Percentiles rank a stretch among this genome's conserved stretches.
These are phyloP conservation scores for Boletus coccyginus DNA, from an alignment of 768 basidiomycete species.

Conservation along the genomic window DNA sequence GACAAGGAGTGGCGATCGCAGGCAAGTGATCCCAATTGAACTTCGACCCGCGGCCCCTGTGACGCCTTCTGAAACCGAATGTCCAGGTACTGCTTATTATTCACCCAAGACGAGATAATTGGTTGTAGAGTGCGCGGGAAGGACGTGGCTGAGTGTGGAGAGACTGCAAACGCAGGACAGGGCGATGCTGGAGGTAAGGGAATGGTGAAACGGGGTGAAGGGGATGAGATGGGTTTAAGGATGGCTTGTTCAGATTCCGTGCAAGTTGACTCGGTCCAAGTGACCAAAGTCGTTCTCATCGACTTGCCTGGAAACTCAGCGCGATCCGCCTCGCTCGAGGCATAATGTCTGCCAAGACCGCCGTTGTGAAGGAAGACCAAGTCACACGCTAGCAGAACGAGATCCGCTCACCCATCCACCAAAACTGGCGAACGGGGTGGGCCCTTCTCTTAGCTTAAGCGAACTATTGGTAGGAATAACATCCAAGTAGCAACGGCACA, in stretches of 20 bases:
- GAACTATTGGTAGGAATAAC: background rate
- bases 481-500: conserved; percentile 43
- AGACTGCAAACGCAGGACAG: conserved; percentile 63
- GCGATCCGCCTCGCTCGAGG: conserved; percentile 16
- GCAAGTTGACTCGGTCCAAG: background rate
- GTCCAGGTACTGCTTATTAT: conserved; percentile 45
- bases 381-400: conserved; percentile 6
- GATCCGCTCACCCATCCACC: conserved; percentile 13
- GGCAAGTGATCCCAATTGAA: conserved; percentile 14
- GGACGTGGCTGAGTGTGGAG: conserved; percentile 50
- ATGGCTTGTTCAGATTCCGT: conserved; percentile 13
- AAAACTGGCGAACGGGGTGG: conserved; percentile 32
- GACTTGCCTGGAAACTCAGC: conserved; percentile 2
- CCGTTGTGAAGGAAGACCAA: conserved; percentile 16
- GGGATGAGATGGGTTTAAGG: conserved; percentile 27
- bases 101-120: conserved; percentile 39
- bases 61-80: conserved; percentile 6
- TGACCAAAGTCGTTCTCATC: background rate
- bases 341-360: conserved; percentile 19
- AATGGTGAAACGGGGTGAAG: conserved; percentile 78
- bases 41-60: background rate
- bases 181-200: conserved; percentile 49
- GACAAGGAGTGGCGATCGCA: conserved; percentile 22
- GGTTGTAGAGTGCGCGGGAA: conserved; percentile 53
- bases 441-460: conserved; percentile 7